These are phyloP conservation scores for Fraxinus nigra DNA, from an alignment of 305 asterid species.

Conservation along the genomic window DNA sequence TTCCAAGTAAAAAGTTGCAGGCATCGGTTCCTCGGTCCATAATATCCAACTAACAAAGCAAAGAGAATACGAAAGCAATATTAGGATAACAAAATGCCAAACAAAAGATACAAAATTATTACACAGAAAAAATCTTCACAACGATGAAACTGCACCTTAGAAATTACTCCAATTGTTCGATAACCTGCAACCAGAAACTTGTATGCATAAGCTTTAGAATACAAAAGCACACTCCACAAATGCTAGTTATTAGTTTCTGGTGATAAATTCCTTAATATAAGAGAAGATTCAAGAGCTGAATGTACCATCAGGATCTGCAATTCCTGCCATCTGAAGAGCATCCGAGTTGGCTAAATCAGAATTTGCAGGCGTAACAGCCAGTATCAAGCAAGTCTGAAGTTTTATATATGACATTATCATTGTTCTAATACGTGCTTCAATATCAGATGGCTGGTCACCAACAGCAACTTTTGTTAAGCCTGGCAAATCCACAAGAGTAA, in stretches of 20 bases:
- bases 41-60: constrained; percentile 79
- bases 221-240: constrained; percentile 16
- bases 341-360: constrained; percentile 95
- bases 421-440: constrained; percentile 96
- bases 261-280: constrained; percentile 1
- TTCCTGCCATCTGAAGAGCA: constrained; percentile 99
- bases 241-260: constrained; percentile 8
- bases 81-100: constrained; percentile 4
- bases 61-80: constrained; percentile 18
- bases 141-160: constrained; percentile 53
- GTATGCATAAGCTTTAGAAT: constrained; percentile 23
- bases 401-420: constrained; percentile 96
- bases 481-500: constrained; percentile 96
- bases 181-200: constrained; percentile 54
- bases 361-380: constrained; percentile 99
- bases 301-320: constrained; percentile 97
- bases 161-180: constrained; percentile 91
- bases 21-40: constrained; percentile 99
- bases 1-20: constrained; percentile 91
- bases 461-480: constrained; percentile 97
- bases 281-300: constrained; percentile 17
- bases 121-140: constrained; percentile 8
- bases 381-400: constrained; percentile 78
- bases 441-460: constrained; percentile 98
- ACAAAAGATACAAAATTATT: neutral